Evolutionary conservation across 2,329 filamentous ascomycete genomes (phyloP), one percentile per base, ranked within the genome.

Genomic region (Monascus ruber): DNA sequence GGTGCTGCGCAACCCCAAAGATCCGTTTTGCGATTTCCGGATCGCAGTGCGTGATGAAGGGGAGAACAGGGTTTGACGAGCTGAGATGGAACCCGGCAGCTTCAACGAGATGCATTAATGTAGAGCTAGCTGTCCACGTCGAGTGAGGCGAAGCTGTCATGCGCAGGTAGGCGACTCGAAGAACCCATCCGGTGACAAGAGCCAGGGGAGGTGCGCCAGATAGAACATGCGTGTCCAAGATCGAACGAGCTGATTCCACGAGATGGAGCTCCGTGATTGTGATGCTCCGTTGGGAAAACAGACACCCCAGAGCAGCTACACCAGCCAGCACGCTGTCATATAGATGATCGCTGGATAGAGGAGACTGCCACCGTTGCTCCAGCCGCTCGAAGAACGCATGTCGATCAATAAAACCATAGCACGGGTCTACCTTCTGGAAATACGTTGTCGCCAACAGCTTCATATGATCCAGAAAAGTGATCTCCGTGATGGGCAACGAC

Each of bases 61-160:
- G 44, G 11, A 27, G 37, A 29, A 34, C 36, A 44, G 11, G 26
- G 5, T 26, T 33, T 26, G 5, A 38, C 31, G 3, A 48, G 33
- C 8, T 55, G 6, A 59, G 43, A 28, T 63, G 59, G 2, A 62
- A 48, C 8, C 56, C 57, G 8, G 70, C 67, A 3, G 74, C 72
- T 48, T 78, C 75, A 2, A 74, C 60, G 36, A 77, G 63, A 46
- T 78, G 75, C 71, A 78, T 74, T 17, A 74, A 54, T 1, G 66
- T 70, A 42, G 69, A 76, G 44, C 70, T 76, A 0, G 74, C 72
- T 58, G 77, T 72, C 74, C 59, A 63, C 2, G 71, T 65, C 1
- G 65, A 63, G 42, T 78, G 70, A 1, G 73, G 73, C 2, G 70
- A 66, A 2, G 66, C 69, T 0, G 72, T 72, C 35, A 72, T 64